phyloP scores from a whole-genome alignment of 1,284 basidiomycete species.

The Trametes hirsuta region DNA sequence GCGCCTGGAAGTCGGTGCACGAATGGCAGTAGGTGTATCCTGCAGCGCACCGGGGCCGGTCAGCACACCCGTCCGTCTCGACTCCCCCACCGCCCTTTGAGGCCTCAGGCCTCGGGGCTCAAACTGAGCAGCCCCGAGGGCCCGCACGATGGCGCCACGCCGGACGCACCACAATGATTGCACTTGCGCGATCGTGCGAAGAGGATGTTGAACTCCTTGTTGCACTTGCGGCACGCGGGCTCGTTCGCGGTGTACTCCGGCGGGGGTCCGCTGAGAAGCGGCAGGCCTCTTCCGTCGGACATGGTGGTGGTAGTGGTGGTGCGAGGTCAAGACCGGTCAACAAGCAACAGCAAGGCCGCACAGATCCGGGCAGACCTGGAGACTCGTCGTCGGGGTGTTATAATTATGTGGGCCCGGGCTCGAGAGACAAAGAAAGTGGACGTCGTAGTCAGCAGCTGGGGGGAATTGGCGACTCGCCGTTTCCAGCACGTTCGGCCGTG shows the following conservation, averaged over 20 bases:
- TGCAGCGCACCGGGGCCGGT: slow-evolving; percentile 33
- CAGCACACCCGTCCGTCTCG: neutral
- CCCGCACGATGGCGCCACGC: neutral
- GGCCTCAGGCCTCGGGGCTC: too few relatives aligned
- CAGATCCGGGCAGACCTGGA: too few relatives aligned
- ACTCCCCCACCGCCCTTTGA: neutral
- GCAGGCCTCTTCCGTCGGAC: slow-evolving; percentile 50
- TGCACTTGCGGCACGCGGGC: slow-evolving; percentile 67
- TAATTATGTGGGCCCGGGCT: neutral
- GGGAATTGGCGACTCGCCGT: neutral
- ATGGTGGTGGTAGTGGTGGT: slow-evolving; percentile 10
- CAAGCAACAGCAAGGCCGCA: too few relatives aligned
- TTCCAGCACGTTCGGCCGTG: slow-evolving; percentile 10
- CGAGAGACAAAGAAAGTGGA: neutral
- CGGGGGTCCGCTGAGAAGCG: slow-evolving; percentile 64
- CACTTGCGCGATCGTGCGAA: slow-evolving; percentile 67
- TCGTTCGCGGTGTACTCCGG: slow-evolving; percentile 43
- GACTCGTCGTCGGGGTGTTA: too few relatives aligned
- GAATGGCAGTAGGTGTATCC: slow-evolving; percentile 72
- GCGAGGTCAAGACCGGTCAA: neutral
- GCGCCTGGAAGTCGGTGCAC: slow-evolving; percentile 73
- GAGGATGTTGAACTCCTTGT: slow-evolving; percentile 72
- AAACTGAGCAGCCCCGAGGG: too few relatives aligned
- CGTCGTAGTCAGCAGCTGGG: slow-evolving; percentile 8
- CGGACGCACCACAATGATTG: slow-evolving; percentile 71